phyloP scores from a whole-genome alignment of 192 early-diverging fungal species.

The Podila minutissima region DNA sequence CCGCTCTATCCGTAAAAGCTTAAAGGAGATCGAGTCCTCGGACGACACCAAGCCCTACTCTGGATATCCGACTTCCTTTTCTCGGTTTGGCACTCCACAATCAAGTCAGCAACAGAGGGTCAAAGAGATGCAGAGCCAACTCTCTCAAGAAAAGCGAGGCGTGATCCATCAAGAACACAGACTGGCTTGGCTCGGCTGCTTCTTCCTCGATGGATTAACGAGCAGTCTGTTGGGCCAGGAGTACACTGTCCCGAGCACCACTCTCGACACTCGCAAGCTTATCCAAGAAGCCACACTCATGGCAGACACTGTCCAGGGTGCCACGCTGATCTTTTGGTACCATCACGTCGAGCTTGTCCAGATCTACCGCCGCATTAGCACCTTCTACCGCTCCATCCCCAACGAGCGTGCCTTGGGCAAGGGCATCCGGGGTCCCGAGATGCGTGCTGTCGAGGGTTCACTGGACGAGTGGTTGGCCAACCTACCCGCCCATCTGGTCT shows the following conservation, averaged over 20 bases:
- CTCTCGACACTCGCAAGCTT: conserved; percentile 25
- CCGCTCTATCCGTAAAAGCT: conserved; percentile 12
- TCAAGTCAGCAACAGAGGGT: neutral
- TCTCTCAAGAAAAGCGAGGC: conserved; percentile 14
- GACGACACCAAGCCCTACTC: neutral
- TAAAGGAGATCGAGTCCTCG: conserved; percentile 17
- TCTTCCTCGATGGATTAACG: conserved; percentile 44
- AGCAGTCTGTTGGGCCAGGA: conserved; percentile 47
- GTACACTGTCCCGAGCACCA: conserved; percentile 22
- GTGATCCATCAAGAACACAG: conserved; percentile 37
- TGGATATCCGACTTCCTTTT: neutral
- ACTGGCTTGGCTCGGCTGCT: conserved; percentile 48
- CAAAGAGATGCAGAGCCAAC: conserved; percentile 3
- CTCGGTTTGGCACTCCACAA: conserved; percentile 4
- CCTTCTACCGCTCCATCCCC: conserved; percentile 23
- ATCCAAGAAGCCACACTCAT: conserved; percentile 41
- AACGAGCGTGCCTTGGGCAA: conserved; percentile 21
- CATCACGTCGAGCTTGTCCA: conserved; percentile 48
- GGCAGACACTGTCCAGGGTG: conserved; percentile 46
- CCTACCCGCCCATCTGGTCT: conserved; percentile 40
- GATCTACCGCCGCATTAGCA: conserved; percentile 45
- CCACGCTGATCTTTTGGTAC: conserved; percentile 48
- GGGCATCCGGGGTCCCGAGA: conserved; percentile 24
- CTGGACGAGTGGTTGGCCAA: conserved; percentile 29
- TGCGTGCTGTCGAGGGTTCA: conserved; percentile 29